These are phyloP conservation scores for Ammopiptanthus mongolicus DNA, from an alignment of 306 rosid genomes.

Conservation along the genomic window DNA sequence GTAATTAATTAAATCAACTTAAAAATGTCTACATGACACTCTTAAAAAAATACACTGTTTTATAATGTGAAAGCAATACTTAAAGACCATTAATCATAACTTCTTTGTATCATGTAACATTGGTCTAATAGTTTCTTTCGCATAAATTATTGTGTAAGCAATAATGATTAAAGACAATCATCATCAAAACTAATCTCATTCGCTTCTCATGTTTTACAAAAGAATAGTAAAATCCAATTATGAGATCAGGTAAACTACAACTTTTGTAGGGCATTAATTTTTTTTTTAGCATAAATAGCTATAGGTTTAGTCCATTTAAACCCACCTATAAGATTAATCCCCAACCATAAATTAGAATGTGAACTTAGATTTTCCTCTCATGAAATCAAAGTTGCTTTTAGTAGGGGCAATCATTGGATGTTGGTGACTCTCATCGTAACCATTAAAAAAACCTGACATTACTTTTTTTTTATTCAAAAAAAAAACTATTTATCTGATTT, in stretches of 20 bases:
- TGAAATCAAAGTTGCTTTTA: too few relatives aligned
- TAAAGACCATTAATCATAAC: slow-evolving; percentile 1
- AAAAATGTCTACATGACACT: background rate
- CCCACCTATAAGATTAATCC: too few relatives aligned
- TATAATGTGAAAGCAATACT: background rate
- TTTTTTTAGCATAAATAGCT: too few relatives aligned
- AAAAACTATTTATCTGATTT: background rate
- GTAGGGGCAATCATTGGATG: too few relatives aligned
- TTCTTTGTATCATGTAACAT: background rate
- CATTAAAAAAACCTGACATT: background rate
- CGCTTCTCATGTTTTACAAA: background rate
- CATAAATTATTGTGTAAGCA: background rate
- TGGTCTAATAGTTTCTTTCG: background rate
- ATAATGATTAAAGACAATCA: slow-evolving; percentile 8
- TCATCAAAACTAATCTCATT: background rate
- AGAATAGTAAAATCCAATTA: background rate
- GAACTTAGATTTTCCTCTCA: too few relatives aligned
- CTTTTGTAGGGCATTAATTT: background rate
- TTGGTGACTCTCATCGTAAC: background rate
- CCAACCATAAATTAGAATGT: too few relatives aligned
- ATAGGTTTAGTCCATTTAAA: too few relatives aligned
- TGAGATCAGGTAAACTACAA: background rate
- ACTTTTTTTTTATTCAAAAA: background rate
- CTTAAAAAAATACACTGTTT: background rate
- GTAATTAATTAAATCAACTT: background rate